A percentile compares a stretch with the other conserved stretches of the same genome.
These are phyloP conservation scores for Phytophthora pisi DNA, from an alignment of 352 stramenopile species.

Conservation along the genomic window DNA sequence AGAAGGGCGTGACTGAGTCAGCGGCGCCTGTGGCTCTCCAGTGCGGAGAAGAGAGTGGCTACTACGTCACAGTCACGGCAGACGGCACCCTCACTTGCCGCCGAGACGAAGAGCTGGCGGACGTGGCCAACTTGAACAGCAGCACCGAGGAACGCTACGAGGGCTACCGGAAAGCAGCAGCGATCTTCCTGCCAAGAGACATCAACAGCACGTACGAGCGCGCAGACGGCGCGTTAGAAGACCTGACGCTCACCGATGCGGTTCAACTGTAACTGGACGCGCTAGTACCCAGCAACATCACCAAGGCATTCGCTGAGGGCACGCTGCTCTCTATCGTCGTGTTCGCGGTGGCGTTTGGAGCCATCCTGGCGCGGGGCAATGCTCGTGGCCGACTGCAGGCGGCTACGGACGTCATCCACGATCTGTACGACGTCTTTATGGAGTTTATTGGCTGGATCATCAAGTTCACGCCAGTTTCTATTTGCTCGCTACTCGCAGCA, in stretches of 20 bases:
- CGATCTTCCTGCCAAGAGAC: slow-evolving; percentile 39
- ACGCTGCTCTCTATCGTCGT: slow-evolving; percentile 54
- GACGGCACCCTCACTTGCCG: slow-evolving; percentile 25
- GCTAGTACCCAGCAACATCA: slow-evolving; percentile 55
- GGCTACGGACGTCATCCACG: slow-evolving; percentile 38
- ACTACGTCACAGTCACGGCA: slow-evolving; percentile 24
- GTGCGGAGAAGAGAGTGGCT: slow-evolving; percentile 26
- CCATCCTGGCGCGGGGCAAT: slow-evolving; percentile 32
- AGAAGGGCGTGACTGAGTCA: slow-evolving; percentile 7
- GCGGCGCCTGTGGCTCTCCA: slow-evolving; percentile 27
- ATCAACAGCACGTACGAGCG: slow-evolving; percentile 39
- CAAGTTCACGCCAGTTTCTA: slow-evolving; percentile 54
- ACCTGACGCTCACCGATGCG: slow-evolving; percentile 32
- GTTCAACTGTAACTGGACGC: slow-evolving; percentile 38
- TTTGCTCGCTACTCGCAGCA: slow-evolving; percentile 67
- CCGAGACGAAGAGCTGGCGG: slow-evolving; percentile 5
- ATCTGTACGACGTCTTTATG: slow-evolving; percentile 54
- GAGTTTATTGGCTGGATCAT: slow-evolving; percentile 51
- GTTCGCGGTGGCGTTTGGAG: slow-evolving; percentile 52
- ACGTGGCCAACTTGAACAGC: slow-evolving; percentile 25
- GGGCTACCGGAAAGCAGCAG: slow-evolving; percentile 18
- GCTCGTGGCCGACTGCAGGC: slow-evolving; percentile 15
- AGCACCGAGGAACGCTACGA: slow-evolving; percentile 34
- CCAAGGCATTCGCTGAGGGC: slow-evolving; percentile 36
- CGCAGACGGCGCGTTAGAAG: slow-evolving; percentile 7